Percentiles rank a stretch among this genome's conserved stretches.
These are phyloP conservation scores for Metrosideros polymorpha DNA, from an alignment of 441 rosid genomes.

Conservation along the genomic window DNA sequence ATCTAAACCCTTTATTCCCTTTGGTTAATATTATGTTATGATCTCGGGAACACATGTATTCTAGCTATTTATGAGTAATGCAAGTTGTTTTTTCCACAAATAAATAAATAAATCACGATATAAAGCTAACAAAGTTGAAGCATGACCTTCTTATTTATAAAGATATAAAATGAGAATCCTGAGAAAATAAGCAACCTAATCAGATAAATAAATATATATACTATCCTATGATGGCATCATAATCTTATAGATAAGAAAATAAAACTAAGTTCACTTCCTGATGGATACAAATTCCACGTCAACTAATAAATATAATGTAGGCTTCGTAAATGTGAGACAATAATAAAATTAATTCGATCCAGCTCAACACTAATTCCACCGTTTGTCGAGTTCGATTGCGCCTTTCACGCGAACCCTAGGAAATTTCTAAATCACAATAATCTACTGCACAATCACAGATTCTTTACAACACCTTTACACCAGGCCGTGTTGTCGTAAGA, in stretches of 20 bases:
- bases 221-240: background rate
- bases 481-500: background rate
- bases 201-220: background rate
- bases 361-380: background rate
- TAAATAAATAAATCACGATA: too few relatives aligned
- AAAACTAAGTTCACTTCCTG: background rate
- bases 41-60: too few relatives aligned
- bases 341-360: background rate
- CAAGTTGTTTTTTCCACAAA: too few relatives aligned
- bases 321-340: background rate
- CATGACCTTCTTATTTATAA: background rate
- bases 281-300: background rate
- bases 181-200: background rate
- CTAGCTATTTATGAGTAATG: too few relatives aligned
- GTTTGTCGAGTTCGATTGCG: background rate
- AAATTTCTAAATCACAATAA: too few relatives aligned
- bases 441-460: too few relatives aligned
- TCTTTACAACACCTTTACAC: background rate
- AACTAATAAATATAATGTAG: background rate
- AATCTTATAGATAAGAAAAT: background rate
- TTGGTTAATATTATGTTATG: too few relatives aligned
- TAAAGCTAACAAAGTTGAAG: too few relatives aligned
- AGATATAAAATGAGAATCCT: background rate
- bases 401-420: background rate
- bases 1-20: too few relatives aligned